Percentiles rank a stretch among this genome's conserved stretches.
These are phyloP conservation scores for Aspergillus pseudoglaucus DNA, from an alignment of 2,329 filamentous ascomycete genomes.

Conservation along the genomic window DNA sequence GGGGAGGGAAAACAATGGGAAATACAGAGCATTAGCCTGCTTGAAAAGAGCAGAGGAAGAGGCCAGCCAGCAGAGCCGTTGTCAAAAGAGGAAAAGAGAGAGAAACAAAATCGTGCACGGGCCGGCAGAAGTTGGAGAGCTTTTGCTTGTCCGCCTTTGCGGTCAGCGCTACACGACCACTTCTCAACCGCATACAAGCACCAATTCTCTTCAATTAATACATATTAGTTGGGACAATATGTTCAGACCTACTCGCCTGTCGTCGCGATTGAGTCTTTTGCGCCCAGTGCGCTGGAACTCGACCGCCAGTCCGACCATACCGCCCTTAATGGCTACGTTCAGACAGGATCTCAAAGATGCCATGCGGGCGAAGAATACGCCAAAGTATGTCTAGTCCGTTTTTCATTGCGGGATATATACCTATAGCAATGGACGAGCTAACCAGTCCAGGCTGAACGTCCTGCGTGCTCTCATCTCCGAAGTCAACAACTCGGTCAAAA, in stretches of 20 bases:
- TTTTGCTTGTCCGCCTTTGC: conserved; percentile 12
- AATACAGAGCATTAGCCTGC: conserved; percentile 9
- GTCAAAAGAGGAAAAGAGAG: conserved; percentile 8
- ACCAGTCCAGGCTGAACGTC: conserved; percentile 37
- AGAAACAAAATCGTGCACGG: conserved; percentile 34
- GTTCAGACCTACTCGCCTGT: conserved; percentile 26
- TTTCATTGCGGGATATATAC: not conserved
- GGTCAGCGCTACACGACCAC: conserved; percentile 6
- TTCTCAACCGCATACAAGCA: no score
- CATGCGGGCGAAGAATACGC: conserved; percentile 45
- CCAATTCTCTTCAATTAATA: not conserved
- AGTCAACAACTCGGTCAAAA: conserved; percentile 44
- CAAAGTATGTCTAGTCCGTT: conserved; percentile 26
- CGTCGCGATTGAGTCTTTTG: conserved; percentile 21
- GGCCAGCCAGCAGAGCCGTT: not conserved
- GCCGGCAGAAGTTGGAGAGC: conserved; percentile 17
- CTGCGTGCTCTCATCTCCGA: conserved; percentile 45
- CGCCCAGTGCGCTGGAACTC: conserved; percentile 35
- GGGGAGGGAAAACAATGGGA: conserved; percentile 13
- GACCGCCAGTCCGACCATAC: conserved; percentile 27
- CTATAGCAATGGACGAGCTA: not conserved
- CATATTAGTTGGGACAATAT: conserved; percentile 14
- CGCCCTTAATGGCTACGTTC: conserved; percentile 40
- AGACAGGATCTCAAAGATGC: conserved; percentile 43
- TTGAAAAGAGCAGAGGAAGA: not conserved